phyloP scores from a whole-genome alignment of 805 yeast species.

The Saccharomycopsis schoenii region DNA sequence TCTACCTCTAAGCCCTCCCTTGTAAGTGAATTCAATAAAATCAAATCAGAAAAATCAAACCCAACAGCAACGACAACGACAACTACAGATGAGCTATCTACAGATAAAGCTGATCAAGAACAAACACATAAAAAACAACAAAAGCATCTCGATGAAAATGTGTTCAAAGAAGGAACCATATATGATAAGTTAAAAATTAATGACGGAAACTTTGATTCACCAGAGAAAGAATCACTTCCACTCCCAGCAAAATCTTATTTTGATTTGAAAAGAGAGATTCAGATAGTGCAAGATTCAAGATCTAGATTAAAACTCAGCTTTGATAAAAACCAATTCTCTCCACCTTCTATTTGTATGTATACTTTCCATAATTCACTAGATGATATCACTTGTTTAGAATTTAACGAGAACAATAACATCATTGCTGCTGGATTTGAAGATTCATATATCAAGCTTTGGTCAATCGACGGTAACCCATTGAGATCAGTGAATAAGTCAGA shows the following conservation, averaged over 20 bases:
- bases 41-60: slow-evolving; percentile 36
- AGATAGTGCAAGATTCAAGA: slow-evolving; percentile 73
- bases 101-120: background rate
- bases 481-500: slow-evolving; percentile 50
- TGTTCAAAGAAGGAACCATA: slow-evolving; percentile 21
- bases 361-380: slow-evolving; percentile 93
- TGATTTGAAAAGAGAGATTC: slow-evolving; percentile 72
- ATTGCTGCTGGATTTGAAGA: slow-evolving; percentile 95
- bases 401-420: slow-evolving; percentile 77
- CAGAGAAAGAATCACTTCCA: slow-evolving; percentile 67
- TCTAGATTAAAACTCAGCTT: slow-evolving; percentile 42
- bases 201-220: slow-evolving; percentile 46
- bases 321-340: slow-evolving; percentile 46
- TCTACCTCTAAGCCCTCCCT: slow-evolving; percentile 32
- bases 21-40: slow-evolving; percentile 55
- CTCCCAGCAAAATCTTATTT: slow-evolving; percentile 73
- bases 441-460: slow-evolving; percentile 84
- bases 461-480: slow-evolving; percentile 82
- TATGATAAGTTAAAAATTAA: slow-evolving; percentile 27
- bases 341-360: slow-evolving; percentile 96
- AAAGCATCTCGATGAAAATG: slow-evolving; percentile 21
- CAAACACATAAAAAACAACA: slow-evolving; percentile 3
- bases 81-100: background rate
- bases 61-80: slow-evolving; percentile 4
- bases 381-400: slow-evolving; percentile 76